Base-by-base conservation (phyloP, 805 yeast genomes). In the Candida ovalis region DNA sequence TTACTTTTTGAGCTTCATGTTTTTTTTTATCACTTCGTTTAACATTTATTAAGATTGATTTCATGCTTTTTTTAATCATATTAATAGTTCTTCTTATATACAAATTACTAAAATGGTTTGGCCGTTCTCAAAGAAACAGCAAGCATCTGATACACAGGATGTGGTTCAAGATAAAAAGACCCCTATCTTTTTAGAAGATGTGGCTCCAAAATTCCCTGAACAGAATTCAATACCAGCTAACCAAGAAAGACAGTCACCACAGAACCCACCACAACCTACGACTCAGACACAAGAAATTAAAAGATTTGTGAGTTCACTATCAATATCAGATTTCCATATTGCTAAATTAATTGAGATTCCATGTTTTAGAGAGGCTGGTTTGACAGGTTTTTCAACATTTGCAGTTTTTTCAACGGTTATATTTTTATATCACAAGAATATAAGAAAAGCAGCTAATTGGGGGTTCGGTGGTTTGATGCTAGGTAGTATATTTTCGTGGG, bases 401-500 rank as follows among this genome's bases (percentile, higher is more conserved):
- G 84, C 83, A 36, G 88, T 86, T 0, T 70, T 84, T 35, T 86
- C 88, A 0, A 69, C 82, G 0, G 82, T 84, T 25, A 82, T 86
- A 33, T 82, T 85, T 48, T 61, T 84, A 30, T 80, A 82, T 45
- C 88, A 82, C 58, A 83, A 83, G 58, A 78, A 80, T 43, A 75
- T 84, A 0, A 63, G 70, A 9, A 76, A 76, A 51, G 82, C 95
- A 1, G 72, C 80, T 15, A 88, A 91, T 61, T 91, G 97, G 96
- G 84, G 84, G 9, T 73, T 87, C 44, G 86, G 86, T 35, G 96
- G 94, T 3, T 79, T 89, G 54, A 67, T 87, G 47, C 63, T 89
- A 19, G 97, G 97, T 0, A 81, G 88, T 40, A 75, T 87, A 0
- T 82, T 87, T 24, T 88, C 96, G 1, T 91, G 96, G 96, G 97